Base-by-base conservation (phyloP, 768 basidiomycete genomes). In the Mycena maculata region DNA sequence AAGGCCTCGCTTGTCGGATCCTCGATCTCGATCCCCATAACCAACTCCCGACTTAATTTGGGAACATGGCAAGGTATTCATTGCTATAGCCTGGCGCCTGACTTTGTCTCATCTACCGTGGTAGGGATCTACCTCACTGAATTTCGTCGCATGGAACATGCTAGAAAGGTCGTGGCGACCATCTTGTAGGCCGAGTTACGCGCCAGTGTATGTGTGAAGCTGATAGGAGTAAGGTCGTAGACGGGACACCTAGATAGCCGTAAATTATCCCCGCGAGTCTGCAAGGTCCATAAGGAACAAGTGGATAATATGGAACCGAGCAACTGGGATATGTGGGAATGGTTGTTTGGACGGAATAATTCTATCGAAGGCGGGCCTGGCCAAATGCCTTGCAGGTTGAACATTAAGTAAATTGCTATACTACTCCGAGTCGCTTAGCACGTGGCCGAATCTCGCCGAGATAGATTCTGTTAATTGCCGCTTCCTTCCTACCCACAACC, bases 61-160 rank as follows among this genome's bases (percentile, higher is more conserved):
- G 96, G 96, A 13, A 96, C 93, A 25, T 98, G 96, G 96, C 96
- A 98, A 86, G 95, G 94, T 87, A 38, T 53, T 77, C 73, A 25
- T 22, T n/a, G 23, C 47, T 25, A 20, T 41, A 52, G 2, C 52
- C 55, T 61, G 63, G 9, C 44, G 22, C 23, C 48, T 36, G 47
- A 28, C 31, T n/a, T n/a, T n/a, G n/a, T 11, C 57, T 30, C 39
- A 25, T 55, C 65, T 38, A 18, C 41, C 20, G 18, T n/a, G 38
- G 15, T 36, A 87, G 93, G 95, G 1, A 94, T 96, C 60, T 96
- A 96, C 76, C 84, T 96, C 48, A 90, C 91, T 3, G 95, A 97
- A 77, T 95, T 96, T 77, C 83, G 94, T 66, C 87, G 90, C 71
- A 71, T 79, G 63, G 76, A 90, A 16, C 93, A 94, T 75, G 80